phyloP scores from a whole-genome alignment of 345 rosid genomes.

The Geranium brycei region DNA sequence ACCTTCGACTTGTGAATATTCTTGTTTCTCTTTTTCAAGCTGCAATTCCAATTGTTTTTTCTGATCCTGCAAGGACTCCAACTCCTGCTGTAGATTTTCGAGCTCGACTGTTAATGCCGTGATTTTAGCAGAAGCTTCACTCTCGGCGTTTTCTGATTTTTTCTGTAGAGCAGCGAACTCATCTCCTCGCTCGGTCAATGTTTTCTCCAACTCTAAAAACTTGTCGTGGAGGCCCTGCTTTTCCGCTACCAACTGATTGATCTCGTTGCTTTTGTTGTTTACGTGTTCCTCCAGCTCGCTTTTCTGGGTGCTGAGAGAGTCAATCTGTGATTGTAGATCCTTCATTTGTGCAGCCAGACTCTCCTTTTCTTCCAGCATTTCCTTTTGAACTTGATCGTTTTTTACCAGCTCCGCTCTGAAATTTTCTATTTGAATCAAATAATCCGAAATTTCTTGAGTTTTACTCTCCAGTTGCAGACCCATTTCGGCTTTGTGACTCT shows the following conservation, averaged over 20 bases:
- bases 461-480: constrained; percentile 30
- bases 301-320: constrained; percentile 14
- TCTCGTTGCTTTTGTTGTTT: no score
- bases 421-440: no score
- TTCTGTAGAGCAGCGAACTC: constrained; percentile 26
- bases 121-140: no score
- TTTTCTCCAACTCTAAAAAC: no score
- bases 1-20: constrained; percentile 25
- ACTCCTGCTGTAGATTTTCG: constrained; percentile 19
- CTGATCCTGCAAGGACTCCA: constrained; percentile 15
- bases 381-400: no score
- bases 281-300: constrained; percentile 18
- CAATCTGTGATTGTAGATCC: constrained; percentile 17
- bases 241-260: no score
- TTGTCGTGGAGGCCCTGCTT: no score
- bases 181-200: constrained; percentile 24
- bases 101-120: no score
- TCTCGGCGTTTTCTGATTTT: constrained; percentile 25
- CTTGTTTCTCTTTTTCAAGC: constrained; percentile 42
- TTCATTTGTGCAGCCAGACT: constrained; percentile 12
- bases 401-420: no score
- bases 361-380: constrained; percentile 18
- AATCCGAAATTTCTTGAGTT: constrained; percentile 11
- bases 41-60: constrained; percentile 7
- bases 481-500: constrained; percentile 15